Percentiles rank a stretch among this genome's conserved stretches.
Evolutionary conservation across 1,284 basidiomycete genomes (phyloP).

Genomic region (Cryptococcus jaspeensis): DNA sequence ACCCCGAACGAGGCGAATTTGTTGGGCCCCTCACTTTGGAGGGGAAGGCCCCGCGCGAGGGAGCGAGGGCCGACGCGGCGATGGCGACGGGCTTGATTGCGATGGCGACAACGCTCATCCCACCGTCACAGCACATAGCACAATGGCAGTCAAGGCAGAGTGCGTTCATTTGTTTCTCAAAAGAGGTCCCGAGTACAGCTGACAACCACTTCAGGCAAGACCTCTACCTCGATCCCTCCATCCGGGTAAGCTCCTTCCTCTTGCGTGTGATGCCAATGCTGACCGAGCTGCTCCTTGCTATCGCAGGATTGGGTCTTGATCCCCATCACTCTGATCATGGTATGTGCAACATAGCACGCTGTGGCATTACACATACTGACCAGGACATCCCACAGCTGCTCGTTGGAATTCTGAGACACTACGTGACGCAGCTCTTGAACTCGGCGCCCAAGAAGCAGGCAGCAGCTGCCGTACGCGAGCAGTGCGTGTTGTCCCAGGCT

Average conservation of each 20-base stretch:
- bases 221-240: slow-evolving; percentile 87
- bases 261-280: slow-evolving; percentile 1
- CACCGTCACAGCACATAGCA: not conserved
- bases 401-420: slow-evolving; percentile 90
- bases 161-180: slow-evolving; percentile 12
- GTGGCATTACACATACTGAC: slow-evolving; percentile 3
- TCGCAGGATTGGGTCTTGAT: slow-evolving; percentile 69
- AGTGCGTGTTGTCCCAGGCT: slow-evolving; percentile 57
- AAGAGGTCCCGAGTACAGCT: not conserved
- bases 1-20: slow-evolving; percentile 8
- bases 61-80: not conserved
- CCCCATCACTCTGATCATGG: slow-evolving; percentile 97
- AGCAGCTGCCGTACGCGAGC: slow-evolving; percentile 80
- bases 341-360: slow-evolving; percentile 45
- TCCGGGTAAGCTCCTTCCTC: slow-evolving; percentile 61
- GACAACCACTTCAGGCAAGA: slow-evolving; percentile 34
- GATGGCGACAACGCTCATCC: not conserved
- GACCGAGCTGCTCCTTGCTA: slow-evolving; percentile 1
- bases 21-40: not conserved
- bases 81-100: not conserved
- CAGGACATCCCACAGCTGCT: slow-evolving; percentile 63
- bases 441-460: slow-evolving; percentile 78
- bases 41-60: not conserved
- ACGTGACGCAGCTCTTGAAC: slow-evolving; percentile 84
- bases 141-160: slow-evolving; percentile 37